Conservation (phyloP, 2,329 filamentous ascomycete genomes). For the Talaromyces rugulosus region DNA sequence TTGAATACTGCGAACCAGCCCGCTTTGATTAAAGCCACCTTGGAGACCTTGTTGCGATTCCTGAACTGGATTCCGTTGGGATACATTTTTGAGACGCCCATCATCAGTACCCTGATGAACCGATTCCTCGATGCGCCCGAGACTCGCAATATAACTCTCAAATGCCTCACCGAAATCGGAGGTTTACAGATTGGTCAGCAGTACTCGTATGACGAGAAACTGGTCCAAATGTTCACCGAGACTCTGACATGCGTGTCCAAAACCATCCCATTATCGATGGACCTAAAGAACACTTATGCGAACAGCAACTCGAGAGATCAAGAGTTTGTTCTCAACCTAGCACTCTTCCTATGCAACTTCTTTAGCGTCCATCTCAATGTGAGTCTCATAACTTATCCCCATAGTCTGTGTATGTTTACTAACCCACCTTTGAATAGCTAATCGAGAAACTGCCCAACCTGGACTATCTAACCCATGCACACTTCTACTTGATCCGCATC, state of each 20-base stretch:
- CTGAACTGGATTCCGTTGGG: conserved; percentile 98
- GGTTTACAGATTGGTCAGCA: conserved; percentile 77
- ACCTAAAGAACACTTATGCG: conserved; percentile 86
- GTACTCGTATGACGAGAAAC: conserved; percentile 84
- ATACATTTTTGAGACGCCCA: conserved; percentile 96
- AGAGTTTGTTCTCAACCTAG: conserved; percentile 95
- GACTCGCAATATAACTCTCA: conserved; percentile 93
- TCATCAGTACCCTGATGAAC: conserved; percentile 90
- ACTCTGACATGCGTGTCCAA: conserved; percentile 87
- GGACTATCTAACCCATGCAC: conserved; percentile 90
- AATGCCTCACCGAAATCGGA: conserved; percentile 95
- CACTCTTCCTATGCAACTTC: conserved; percentile 94
- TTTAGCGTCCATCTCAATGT: conserved; percentile 89
- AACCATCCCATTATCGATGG: conserved; percentile 85
- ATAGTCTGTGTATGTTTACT: conserved; percentile 13
- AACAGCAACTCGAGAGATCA: conserved; percentile 90
- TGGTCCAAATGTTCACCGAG: conserved; percentile 98
- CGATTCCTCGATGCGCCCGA: conserved; percentile 90
- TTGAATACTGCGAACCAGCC: conserved; percentile 83
- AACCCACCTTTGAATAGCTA: conserved; percentile 50
- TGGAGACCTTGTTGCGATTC: conserved; percentile 92
- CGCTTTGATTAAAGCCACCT: conserved; percentile 88
- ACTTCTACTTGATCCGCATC: conserved; percentile 97
- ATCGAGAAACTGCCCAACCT: conserved; percentile 94
- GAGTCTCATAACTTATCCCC: conserved; percentile 21